These are phyloP conservation scores for Clonostachys rhizophaga DNA, from an alignment of 2,329 filamentous ascomycete species.

Conservation along the genomic window DNA sequence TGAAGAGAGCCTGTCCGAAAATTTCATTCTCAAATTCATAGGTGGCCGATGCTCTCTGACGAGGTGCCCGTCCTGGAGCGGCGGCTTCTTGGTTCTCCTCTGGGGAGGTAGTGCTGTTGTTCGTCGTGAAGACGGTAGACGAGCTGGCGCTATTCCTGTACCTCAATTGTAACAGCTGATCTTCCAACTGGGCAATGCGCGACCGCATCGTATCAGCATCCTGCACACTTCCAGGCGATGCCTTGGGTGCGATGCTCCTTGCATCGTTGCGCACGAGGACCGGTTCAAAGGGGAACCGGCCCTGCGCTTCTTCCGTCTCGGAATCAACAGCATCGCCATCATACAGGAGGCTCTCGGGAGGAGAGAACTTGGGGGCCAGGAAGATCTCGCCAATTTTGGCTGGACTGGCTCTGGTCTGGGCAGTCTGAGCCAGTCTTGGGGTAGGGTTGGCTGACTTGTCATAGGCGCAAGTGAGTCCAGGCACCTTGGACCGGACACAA, in stretches of 20 bases:
- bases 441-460: slow-evolving; percentile 10
- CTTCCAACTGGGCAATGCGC: slow-evolving; percentile 35
- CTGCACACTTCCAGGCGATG: slow-evolving; percentile 16
- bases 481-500: slow-evolving; percentile 46
- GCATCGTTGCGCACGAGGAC: not conserved
- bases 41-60: too few relatives aligned
- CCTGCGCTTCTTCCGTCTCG: not conserved
- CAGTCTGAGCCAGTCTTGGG: slow-evolving; percentile 11
- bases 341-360: too few relatives aligned
- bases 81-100: not conserved
- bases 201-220: not conserved
- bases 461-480: slow-evolving; percentile 46
- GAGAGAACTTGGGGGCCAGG: too few relatives aligned
- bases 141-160: not conserved
- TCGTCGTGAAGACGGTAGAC: not conserved
- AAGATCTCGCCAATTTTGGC: slow-evolving; percentile 4
- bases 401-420: slow-evolving; percentile 10
- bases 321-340: not conserved
- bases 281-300: too few relatives aligned
- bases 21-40: not conserved
- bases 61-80: too few relatives aligned
- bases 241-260: slow-evolving; percentile 1
- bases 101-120: not conserved
- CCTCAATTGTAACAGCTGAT: slow-evolving; percentile 21
- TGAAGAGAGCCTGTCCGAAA: not conserved